Evolutionary conservation across 169 alveolate species (phyloP).

Genomic region (Amoebophrya sp.): DNA sequence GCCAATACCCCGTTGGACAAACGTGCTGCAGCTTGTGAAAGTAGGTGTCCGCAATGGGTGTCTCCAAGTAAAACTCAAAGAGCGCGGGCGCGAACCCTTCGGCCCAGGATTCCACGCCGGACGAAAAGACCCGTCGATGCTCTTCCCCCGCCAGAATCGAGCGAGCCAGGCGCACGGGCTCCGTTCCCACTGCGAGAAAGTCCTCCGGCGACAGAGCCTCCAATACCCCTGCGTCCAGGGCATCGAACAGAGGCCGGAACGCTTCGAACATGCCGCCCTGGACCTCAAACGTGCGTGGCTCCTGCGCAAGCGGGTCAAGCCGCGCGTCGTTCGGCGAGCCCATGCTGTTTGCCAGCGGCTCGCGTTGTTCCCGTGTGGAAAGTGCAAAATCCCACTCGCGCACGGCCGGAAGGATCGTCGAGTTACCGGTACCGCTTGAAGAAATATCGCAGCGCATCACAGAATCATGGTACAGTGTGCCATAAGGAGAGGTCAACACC

Average conservation of each 20-base stretch:
- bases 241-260: neutral
- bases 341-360: neutral
- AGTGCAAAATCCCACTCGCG: neutral
- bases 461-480: neutral
- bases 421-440: neutral
- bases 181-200: neutral
- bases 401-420: neutral
- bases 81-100: conserved; percentile 19
- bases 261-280: neutral
- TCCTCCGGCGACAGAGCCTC: neutral
- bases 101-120: conserved; percentile 1
- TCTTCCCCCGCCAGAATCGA: neutral
- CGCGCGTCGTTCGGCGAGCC: neutral
- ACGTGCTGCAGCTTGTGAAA: neutral
- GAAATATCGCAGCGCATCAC: neutral
- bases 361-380: neutral
- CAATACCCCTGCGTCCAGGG: neutral
- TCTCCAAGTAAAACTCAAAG: neutral
- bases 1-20: neutral
- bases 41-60: neutral
- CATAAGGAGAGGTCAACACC: neutral
- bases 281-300: neutral
- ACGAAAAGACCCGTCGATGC: neutral
- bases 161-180: neutral
- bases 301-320: neutral